Percentiles rank a stretch among this genome's conserved stretches.
Evolutionary conservation across 2,329 filamentous ascomycete genomes (phyloP).

Genomic region (Zopfia rhizophila): DNA sequence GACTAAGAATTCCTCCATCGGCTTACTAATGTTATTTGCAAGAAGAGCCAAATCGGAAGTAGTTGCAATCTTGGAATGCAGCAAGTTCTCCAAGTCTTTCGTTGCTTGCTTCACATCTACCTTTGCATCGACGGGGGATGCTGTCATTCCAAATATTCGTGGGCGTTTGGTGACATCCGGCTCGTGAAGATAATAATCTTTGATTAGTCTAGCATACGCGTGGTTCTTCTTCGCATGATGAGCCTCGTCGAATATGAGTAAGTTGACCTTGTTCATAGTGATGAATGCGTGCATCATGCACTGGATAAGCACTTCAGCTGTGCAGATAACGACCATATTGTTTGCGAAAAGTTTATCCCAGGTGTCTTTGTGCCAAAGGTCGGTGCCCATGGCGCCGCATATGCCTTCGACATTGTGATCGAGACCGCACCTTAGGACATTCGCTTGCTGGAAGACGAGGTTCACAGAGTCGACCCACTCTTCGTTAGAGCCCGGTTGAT

Average conservation of each 20-base stretch:
- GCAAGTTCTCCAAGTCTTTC: slow-evolving; percentile 75
- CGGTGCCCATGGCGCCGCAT: slow-evolving; percentile 74
- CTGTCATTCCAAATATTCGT: slow-evolving; percentile 94
- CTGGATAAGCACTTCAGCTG: slow-evolving; percentile 84
- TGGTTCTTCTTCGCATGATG: slow-evolving; percentile 97
- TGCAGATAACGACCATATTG: slow-evolving; percentile 90
- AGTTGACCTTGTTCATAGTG: slow-evolving; percentile 82
- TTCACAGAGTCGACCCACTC: slow-evolving; percentile 82
- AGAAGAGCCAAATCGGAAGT: slow-evolving; percentile 69
- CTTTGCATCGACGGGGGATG: slow-evolving; percentile 89
- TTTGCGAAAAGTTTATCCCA: slow-evolving; percentile 69
- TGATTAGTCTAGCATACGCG: slow-evolving; percentile 88
- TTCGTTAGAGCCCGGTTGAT: slow-evolving; percentile 16
- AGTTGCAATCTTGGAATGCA: slow-evolving; percentile 87
- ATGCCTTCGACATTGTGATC: slow-evolving; percentile 78
- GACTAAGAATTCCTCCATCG: slow-evolving; percentile 67
- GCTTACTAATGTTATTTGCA: slow-evolving; percentile 67
- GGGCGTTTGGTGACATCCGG: slow-evolving; percentile 65
- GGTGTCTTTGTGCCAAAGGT: slow-evolving; percentile 69
- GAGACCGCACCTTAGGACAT: slow-evolving; percentile 83
- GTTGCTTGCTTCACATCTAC: slow-evolving; percentile 77
- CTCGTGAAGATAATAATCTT: slow-evolving; percentile 77
- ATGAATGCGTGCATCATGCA: slow-evolving; percentile 84
- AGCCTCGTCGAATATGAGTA: slow-evolving; percentile 94
- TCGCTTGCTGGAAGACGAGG: slow-evolving; percentile 88